A percentile compares a stretch with the other conserved stretches of the same genome.
phyloP scores from a whole-genome alignment of 768 basidiomycete species.

The Pisolithus microcarpus region DNA sequence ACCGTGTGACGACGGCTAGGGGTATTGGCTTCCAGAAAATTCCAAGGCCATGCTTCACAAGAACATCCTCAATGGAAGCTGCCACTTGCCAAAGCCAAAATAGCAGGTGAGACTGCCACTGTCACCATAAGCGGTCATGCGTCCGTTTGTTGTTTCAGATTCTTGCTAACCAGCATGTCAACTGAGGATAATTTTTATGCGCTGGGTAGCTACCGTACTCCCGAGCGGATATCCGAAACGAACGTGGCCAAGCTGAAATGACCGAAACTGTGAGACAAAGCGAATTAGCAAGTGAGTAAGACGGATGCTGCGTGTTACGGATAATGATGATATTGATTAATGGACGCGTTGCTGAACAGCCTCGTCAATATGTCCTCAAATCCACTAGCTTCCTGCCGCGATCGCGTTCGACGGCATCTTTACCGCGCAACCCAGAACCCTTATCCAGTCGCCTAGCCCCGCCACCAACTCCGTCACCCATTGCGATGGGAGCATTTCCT shows the following conservation, averaged over 20 bases:
- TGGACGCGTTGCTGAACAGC: not conserved
- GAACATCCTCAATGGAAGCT: not conserved
- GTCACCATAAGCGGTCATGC: too few species aligned
- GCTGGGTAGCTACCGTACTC: too few species aligned
- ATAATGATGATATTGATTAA: not conserved
- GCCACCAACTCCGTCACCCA: constrained; percentile 81
- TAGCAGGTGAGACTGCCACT: too few species aligned
- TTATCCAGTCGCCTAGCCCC: constrained; percentile 63
- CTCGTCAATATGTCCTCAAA: constrained; percentile 41
- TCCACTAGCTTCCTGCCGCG: constrained; percentile 73
- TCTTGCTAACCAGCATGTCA: too few species aligned
- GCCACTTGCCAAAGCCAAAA: too few species aligned
- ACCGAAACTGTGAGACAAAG: not conserved
- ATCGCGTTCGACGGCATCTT: constrained; percentile 71
- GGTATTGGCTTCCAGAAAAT: too few species aligned
- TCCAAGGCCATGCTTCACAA: not conserved
- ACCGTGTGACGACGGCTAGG: too few species aligned
- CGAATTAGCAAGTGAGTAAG: not conserved
- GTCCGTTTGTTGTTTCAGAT: too few species aligned
- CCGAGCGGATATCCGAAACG: too few species aligned
- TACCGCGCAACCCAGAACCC: constrained; percentile 63
- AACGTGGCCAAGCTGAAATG: too few species aligned
- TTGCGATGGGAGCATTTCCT: constrained; percentile 68
- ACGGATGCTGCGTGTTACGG: too few species aligned
- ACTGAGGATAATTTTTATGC: too few species aligned